Evolutionary conservation across 2,329 filamentous ascomycete species (phyloP), one percentile per base, ranked within the genome.

Genomic region (Oidium heveae): DNA sequence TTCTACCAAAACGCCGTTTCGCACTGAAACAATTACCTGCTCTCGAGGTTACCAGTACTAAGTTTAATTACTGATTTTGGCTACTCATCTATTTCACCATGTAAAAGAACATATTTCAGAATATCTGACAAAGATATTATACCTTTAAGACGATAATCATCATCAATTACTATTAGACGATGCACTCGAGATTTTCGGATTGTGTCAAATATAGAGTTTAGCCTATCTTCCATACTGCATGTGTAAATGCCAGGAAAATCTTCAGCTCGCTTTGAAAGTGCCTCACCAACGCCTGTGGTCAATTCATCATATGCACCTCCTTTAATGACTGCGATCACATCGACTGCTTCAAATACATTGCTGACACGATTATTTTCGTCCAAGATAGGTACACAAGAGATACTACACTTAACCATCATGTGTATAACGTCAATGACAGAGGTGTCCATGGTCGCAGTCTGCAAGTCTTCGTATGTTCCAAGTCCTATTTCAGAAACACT

Each of bases 191-290:
- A 94, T 69, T 89, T 93, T 60, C 89, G 84, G 61, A 98, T 85
- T 0, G 91, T 96, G 67, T 95, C 88, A 66, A 96, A 96, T 61
- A 98, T 91, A 12, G 88, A 89, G 66, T 94, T 89, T 52, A 98
- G 75, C 55, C 88, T 81, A 68, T 98, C 91, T 58, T 93, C 82
- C 58, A 91, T 75, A 49, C 82, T 86, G 71, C 91, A 98, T 0
- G 89, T 96, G 68, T 95, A 96, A 59, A 98, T 96, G 46, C 93
- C 91, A 0, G 87, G 83, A 63, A 94, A 95, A 61, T 95, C 89
- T 54, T 93, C 84, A 13, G 86, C 79, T 58, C 89, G 78, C 67
- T 84, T 93, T 62, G 86, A 80, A 55, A 96, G 71, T 1, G 89
- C 89, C 58, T 95, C 88, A 46, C 89, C 91, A 4, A 96, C 85